phyloP scores from a whole-genome alignment of 305 asterid genomes.

The Fraxinus nigra region DNA sequence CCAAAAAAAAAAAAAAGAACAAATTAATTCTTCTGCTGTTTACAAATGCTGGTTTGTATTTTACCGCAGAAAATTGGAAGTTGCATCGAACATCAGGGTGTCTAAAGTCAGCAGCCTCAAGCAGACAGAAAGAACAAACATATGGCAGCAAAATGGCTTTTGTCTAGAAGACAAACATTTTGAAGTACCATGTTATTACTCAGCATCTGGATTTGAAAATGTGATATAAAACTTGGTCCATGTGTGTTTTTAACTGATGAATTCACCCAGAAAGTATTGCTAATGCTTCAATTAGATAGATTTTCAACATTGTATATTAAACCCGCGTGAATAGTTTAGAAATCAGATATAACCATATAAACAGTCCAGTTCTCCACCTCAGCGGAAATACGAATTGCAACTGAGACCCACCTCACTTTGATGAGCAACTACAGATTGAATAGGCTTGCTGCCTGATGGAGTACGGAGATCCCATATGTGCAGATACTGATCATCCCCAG shows the following conservation, averaged over 20 bases:
- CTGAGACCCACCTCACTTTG: constrained; percentile 69
- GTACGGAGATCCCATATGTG: constrained; percentile 86
- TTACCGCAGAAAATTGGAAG: neutral
- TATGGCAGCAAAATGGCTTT: neutral
- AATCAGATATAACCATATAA: neutral
- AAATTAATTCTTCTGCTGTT: neutral
- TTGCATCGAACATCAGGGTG: neutral
- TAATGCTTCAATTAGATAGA: neutral
- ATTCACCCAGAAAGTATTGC: neutral
- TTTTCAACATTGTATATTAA: neutral
- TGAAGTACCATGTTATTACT: neutral
- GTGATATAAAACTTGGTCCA: neutral
- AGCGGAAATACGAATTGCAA: neutral
- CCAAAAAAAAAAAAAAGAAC: neutral
- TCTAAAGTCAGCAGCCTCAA: neutral
- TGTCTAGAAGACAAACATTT: neutral
- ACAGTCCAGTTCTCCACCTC: neutral
- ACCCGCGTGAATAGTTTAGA: neutral
- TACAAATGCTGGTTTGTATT: neutral
- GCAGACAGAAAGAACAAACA: neutral
- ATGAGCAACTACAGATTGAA: constrained; percentile 89
- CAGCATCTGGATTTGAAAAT: neutral
- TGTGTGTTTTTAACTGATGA: neutral
- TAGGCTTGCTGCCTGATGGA: constrained; percentile 65
- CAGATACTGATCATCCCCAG: constrained; percentile 90